Conservation (phyloP, 371 early-diverging fungal genomes). For the Mortierella sp. region DNA sequence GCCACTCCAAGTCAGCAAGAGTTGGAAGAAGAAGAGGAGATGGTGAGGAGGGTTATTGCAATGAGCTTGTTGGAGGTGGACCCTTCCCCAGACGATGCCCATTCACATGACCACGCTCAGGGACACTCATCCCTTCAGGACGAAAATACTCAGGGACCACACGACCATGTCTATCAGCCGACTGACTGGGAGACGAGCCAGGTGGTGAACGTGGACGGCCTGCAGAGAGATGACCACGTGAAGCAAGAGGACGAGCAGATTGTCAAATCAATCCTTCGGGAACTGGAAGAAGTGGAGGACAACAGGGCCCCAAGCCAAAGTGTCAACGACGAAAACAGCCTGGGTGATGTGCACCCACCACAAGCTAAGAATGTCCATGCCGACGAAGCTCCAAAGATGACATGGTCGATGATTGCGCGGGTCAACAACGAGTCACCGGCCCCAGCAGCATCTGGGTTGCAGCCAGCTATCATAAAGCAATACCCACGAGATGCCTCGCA, state of each 20-base stretch:
- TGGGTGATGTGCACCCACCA: neutral
- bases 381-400: slow-evolving; percentile 17
- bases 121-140: neutral
- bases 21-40: slow-evolving; percentile 42
- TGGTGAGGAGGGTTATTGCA: slow-evolving; percentile 44
- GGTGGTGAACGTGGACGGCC: slow-evolving; percentile 31
- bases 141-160: neutral
- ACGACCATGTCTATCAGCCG: slow-evolving; percentile 11
- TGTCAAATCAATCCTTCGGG: slow-evolving; percentile 35
- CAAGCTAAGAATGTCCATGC: neutral
- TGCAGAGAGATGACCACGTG: neutral
- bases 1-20: slow-evolving; percentile 12
- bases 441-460: neutral
- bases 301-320: neutral
- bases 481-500: slow-evolving; percentile 18
- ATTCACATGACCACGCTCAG: neutral
- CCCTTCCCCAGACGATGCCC: neutral
- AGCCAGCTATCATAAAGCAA: slow-evolving; percentile 29
- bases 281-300: slow-evolving; percentile 29
- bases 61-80: slow-evolving; percentile 39
- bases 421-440: slow-evolving; percentile 18
- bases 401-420: slow-evolving; percentile 49
- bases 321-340: neutral
- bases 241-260: slow-evolving; percentile 34
- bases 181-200: slow-evolving; percentile 20